These are phyloP conservation scores for Eucalyptus urophylla DNA, from an alignment of 345 rosid species.

Conservation along the genomic window DNA sequence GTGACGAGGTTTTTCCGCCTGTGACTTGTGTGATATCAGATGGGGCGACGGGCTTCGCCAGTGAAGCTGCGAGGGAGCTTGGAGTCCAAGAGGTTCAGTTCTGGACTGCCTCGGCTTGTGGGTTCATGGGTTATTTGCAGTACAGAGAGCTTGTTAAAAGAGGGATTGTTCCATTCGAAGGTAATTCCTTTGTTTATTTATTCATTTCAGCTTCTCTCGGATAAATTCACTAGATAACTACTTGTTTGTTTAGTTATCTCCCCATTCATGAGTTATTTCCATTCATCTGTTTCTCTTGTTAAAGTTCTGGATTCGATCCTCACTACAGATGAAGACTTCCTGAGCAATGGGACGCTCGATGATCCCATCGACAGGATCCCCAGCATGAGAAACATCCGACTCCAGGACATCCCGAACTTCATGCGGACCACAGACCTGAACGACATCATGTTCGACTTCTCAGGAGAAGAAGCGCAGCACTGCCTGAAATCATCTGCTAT, in stretches of 20 bases:
- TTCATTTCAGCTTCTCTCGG: not conserved
- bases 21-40: constrained; percentile 14
- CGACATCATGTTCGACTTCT: constrained; percentile 10
- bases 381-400: constrained; percentile 5
- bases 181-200: not conserved
- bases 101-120: constrained; percentile 21
- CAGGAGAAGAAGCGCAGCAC: not conserved
- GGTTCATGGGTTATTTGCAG: constrained; percentile 16
- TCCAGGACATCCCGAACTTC: constrained; percentile 17
- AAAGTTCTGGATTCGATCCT: too few relatives aligned
- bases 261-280: not conserved
- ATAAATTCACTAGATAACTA: not conserved
- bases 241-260: not conserved
- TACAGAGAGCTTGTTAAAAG: constrained; percentile 3
- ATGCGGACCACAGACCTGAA: constrained; percentile 3
- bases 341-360: not conserved
- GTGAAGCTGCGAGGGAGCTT: constrained; percentile 4
- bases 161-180: constrained; percentile 20
- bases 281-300: too few relatives aligned
- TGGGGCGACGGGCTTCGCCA: constrained; percentile 1
- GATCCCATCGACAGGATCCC: constrained; percentile 20
- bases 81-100: constrained; percentile 12
- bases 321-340: too few relatives aligned
- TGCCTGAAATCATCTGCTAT: constrained; percentile 10
- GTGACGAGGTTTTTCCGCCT: not conserved